Base-by-base conservation (phyloP, 441 rosid genomes). In the Pelargonium citronellum region DNA sequence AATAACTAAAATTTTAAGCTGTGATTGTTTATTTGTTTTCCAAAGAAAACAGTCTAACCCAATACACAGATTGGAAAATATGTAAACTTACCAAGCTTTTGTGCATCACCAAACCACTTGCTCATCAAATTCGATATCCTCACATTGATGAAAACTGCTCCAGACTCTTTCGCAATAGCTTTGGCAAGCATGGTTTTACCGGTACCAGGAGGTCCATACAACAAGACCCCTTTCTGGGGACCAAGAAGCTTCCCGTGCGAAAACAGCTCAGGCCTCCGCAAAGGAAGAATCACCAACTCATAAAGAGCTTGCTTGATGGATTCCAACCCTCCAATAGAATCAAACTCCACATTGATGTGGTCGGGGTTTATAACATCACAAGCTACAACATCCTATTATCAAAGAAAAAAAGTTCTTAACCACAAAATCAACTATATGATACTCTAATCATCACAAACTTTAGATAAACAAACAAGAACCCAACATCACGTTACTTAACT, bases 21-120 rank as follows among this genome's bases (percentile, higher is more conserved):
- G 4, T 27, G 30, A 27, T 27, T 27, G 30, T 27, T 27, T 27
- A 27, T 27, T 1, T 1, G 30, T 27, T 27, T 27, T 27, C 2
- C 30, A 27, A 3, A 27, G 30, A 27, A 27, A 27, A 27, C 30
- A 27, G 30, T 27, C 3, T 27, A 27, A 27, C 30, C 30, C 30
- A 30, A 30, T 30, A 30, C 37, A 2, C 30, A 3, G 30, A 30
- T 30, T 37, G 41, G 1, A 37, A 1, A 16, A 55, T 1, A 15
- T 53, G 41, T 15, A 57, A 9, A 82, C 96, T 79, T 77, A 91
- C 97, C 99, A 57, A 95, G 95, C 85, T 95, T 95, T 79, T 90
- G 99, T 39, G 97, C 96, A 87, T 91, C 99, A 66, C 97, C 97
- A 86, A 95, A 91, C 97, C 97, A 90, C 82, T 91, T 91, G 96